phyloP scores from a whole-genome alignment of 495 filamentous ascomycete species.

The Hyaloscypha variabilis region DNA sequence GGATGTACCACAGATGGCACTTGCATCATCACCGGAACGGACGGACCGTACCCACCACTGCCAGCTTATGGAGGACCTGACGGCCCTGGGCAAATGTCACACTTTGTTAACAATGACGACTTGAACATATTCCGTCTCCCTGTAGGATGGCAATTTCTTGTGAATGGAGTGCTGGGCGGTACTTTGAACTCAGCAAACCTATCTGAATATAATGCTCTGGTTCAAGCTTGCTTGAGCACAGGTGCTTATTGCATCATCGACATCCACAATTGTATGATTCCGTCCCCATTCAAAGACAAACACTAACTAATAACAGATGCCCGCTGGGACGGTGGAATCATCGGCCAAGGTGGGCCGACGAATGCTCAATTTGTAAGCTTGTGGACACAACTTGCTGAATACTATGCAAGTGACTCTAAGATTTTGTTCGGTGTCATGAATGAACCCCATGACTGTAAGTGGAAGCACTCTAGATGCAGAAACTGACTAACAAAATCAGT shows the following conservation, averaged over 20 bases:
- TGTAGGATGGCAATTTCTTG: slow-evolving; percentile 56
- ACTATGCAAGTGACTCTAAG: slow-evolving; percentile 49
- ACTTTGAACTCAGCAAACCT: slow-evolving; percentile 50
- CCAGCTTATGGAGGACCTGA: slow-evolving; percentile 35
- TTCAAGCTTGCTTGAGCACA: slow-evolving; percentile 59
- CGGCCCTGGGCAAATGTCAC: slow-evolving; percentile 54
- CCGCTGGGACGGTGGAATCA: slow-evolving; percentile 59
- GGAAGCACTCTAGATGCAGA: neutral
- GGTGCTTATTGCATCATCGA: slow-evolving; percentile 62
- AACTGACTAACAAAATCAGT: neutral
- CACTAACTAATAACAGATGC: slow-evolving; percentile 32
- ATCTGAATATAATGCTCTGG: slow-evolving; percentile 54
- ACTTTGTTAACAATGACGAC: slow-evolving; percentile 52
- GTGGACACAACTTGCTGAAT: slow-evolving; percentile 59
- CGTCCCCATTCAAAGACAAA: neutral
- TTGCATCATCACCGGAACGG: neutral
- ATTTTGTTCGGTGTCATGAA: slow-evolving; percentile 66
- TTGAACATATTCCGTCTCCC: slow-evolving; percentile 56
- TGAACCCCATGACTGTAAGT: slow-evolving; percentile 51
- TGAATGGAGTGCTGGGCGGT: slow-evolving; percentile 50
- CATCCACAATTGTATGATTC: slow-evolving; percentile 52
- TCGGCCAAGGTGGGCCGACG: slow-evolving; percentile 59
- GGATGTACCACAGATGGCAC: slow-evolving; percentile 19
- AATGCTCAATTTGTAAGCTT: slow-evolving; percentile 56
- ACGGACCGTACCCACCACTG: slow-evolving; percentile 30